Conservation (phyloP, 2,329 filamentous ascomycete genomes). For the Sporothrix euskadiensis region DNA sequence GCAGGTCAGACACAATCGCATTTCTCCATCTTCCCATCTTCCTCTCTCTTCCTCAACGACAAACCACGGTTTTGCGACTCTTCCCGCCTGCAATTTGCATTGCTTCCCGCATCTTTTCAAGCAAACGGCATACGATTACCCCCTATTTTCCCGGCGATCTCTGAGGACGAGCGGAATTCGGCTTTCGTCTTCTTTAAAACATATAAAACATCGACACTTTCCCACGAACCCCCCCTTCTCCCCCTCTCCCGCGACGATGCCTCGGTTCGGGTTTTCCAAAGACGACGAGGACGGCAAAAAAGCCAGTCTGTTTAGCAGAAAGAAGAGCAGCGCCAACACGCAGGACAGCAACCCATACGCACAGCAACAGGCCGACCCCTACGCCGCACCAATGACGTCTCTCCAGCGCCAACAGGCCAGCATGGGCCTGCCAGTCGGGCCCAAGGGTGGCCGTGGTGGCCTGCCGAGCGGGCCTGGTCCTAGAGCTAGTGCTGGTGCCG, state of each 20-base stretch:
- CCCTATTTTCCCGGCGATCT: constrained; percentile 9
- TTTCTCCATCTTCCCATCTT: constrained; percentile 12
- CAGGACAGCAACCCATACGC: constrained; percentile 59
- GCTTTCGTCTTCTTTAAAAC: background rate
- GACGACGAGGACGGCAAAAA: constrained; percentile 51
- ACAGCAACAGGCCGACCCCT: constrained; percentile 53
- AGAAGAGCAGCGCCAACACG: constrained; percentile 49
- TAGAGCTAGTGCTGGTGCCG: constrained; percentile 35
- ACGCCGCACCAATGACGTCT: constrained; percentile 52
- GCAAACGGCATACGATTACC: background rate
- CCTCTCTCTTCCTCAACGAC: background rate
- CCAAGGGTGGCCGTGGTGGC: constrained; percentile 37
- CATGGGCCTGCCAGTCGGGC: constrained; percentile 25
- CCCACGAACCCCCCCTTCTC: too few relatives aligned
- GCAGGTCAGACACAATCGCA: constrained; percentile 29
- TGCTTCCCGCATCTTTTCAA: background rate
- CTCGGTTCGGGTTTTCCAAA: constrained; percentile 58
- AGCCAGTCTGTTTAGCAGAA: constrained; percentile 55
- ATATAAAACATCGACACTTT: constrained; percentile 1
- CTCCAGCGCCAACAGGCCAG: constrained; percentile 45
- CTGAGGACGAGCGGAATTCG: constrained; percentile 11
- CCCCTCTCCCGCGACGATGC: constrained; percentile 46
- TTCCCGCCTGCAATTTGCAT: background rate
- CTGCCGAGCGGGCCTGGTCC: constrained; percentile 44
- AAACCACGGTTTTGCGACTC: background rate